Conservation (phyloP, 148 eudicot genomes). For the Pharnaceum exiguum region DNA sequence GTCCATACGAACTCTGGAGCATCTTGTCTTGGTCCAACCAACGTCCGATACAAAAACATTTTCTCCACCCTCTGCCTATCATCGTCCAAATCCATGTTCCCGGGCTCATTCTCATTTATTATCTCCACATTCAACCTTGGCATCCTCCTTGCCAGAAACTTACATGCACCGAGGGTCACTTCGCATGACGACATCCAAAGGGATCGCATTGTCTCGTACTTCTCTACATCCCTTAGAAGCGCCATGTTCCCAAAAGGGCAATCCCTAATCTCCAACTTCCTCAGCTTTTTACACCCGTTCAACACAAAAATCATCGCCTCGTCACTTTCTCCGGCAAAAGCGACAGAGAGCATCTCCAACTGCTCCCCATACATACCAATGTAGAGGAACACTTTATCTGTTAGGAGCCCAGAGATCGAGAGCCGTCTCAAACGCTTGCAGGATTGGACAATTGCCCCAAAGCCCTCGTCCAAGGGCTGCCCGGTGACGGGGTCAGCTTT, state of each 20-base stretch:
- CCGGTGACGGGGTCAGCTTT: slow-evolving; percentile 62
- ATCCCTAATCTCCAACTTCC: slow-evolving; percentile 75
- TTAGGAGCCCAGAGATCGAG: slow-evolving; percentile 65
- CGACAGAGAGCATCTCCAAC: slow-evolving; percentile 85
- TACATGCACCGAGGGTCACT: slow-evolving; percentile 76
- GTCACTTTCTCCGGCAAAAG: slow-evolving; percentile 79
- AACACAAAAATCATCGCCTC: slow-evolving; percentile 71
- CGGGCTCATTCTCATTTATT: slow-evolving; percentile 52
- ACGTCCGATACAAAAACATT: slow-evolving; percentile 70
- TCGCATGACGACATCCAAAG: slow-evolving; percentile 95
- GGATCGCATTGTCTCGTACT: slow-evolving; percentile 95
- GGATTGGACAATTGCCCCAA: slow-evolving; percentile 74
- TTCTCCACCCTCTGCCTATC: slow-evolving; percentile 57
- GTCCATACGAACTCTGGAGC: slow-evolving; percentile 75
- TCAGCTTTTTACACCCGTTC: slow-evolving; percentile 76
- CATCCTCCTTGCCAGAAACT: slow-evolving; percentile 64
- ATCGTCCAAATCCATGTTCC: slow-evolving; percentile 23
- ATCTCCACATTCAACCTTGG: slow-evolving; percentile 74
- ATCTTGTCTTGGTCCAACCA: slow-evolving; percentile 64
- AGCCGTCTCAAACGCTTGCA: slow-evolving; percentile 68
- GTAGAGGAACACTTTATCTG: slow-evolving; percentile 73
- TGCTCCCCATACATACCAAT: slow-evolving; percentile 88
- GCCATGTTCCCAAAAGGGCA: slow-evolving; percentile 73
- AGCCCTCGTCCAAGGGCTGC: slow-evolving; percentile 75
- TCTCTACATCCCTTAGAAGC: slow-evolving; percentile 62